These are phyloP conservation scores for Colletotrichum australisinense DNA, from an alignment of 2,329 filamentous ascomycete species.

Conservation along the genomic window DNA sequence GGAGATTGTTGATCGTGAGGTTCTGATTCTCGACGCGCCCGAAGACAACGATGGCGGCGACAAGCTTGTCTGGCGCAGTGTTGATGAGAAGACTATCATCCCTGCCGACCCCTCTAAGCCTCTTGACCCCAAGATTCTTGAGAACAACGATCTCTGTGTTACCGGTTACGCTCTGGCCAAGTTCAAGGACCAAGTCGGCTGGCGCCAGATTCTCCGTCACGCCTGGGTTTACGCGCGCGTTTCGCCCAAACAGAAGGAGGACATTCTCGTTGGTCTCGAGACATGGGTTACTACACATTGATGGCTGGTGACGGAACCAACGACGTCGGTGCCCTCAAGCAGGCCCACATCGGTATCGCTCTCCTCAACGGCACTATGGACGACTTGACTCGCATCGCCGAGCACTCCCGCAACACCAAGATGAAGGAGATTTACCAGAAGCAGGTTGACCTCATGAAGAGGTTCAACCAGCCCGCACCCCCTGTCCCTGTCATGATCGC, in stretches of 20 bases:
- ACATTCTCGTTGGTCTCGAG: constrained; percentile 97
- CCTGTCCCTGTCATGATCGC: constrained; percentile 93
- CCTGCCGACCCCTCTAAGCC: constrained; percentile 85
- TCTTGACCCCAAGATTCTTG: constrained; percentile 83
- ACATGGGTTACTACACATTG: constrained; percentile 95
- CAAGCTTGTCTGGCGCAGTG: constrained; percentile 91
- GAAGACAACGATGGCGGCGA: constrained; percentile 87
- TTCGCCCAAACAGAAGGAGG: constrained; percentile 98
- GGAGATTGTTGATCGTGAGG: constrained; percentile 96
- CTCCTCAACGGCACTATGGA: constrained; percentile 94
- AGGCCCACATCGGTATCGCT: constrained; percentile 96
- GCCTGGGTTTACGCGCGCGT: constrained; percentile 99
- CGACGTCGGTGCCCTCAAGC: constrained; percentile 96
- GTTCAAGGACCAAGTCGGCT: constrained; percentile 83
- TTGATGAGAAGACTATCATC: constrained; percentile 90
- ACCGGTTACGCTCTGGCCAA: constrained; percentile 94
- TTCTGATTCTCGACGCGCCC: constrained; percentile 93
- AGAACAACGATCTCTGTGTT: constrained; percentile 91
- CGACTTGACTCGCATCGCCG: constrained; percentile 89
- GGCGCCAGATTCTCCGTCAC: constrained; percentile 83
- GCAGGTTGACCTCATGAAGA: constrained; percentile 88
- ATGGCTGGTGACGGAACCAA: constrained; percentile 99
- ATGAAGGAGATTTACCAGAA: constrained; percentile 99
- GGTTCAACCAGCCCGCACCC: constrained; percentile 94
- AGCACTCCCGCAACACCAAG: constrained; percentile 93